phyloP scores from a whole-genome alignment of 2,329 filamentous ascomycete species.

The Trichoderma pleuroti region DNA sequence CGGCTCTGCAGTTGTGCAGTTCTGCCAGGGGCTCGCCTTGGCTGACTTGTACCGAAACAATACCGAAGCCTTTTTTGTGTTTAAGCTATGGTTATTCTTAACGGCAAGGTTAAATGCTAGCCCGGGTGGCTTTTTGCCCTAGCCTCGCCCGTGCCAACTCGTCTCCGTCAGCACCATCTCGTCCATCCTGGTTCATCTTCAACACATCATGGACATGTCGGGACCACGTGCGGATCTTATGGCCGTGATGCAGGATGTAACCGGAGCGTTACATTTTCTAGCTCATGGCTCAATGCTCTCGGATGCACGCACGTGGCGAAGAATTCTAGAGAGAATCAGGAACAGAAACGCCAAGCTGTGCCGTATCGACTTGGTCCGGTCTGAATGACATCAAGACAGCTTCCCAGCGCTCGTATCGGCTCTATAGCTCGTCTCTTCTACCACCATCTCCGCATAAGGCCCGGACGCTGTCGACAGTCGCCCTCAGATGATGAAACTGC shows the following conservation, averaged over 20 bases:
- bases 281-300: not conserved
- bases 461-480: conserved; percentile 30
- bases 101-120: conserved; percentile 13
- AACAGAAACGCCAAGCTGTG: not conserved
- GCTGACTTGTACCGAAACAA: not conserved
- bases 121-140: not conserved
- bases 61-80: not conserved
- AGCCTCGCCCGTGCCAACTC: not conserved
- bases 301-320: not conserved
- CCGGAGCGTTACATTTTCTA: not conserved
- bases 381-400: not conserved
- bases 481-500: conserved; percentile 39
- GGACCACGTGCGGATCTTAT: not conserved
- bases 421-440: not conserved
- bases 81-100: not conserved
- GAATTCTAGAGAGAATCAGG: not conserved
- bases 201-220: not conserved
- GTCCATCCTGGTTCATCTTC: not conserved
- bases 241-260: not conserved
- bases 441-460: not conserved
- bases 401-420: not conserved
- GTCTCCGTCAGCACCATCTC: not conserved
- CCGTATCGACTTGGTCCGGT: not conserved
- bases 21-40: not conserved
- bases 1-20: not conserved